Base-by-base conservation (phyloP, 306 rosid species). In the Carpinus viminea region DNA sequence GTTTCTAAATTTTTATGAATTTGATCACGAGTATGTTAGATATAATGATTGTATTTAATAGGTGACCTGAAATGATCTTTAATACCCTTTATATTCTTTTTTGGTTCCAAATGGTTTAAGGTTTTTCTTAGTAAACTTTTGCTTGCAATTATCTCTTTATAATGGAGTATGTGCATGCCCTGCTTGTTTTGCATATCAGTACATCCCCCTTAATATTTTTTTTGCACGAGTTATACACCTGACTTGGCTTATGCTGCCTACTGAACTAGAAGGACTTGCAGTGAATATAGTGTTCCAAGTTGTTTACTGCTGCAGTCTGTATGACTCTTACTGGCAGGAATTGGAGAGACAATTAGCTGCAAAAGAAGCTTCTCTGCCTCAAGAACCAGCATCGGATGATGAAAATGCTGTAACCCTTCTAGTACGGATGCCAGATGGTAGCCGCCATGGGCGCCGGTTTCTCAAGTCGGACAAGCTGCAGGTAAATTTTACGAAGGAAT, bases 391-490 rank as follows among this genome's bases (percentile, higher is more conserved):
- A 74, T 62, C 89, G 4, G 86, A 87, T 77, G 89, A 89, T 82
- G 97, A 89, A 54, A 89, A 86, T 82, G 92, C 96, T 69, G 91
- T 95, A 47, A 93, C 86, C 80, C 86, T 95, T 76, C 65, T 89
- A 74, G 97, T 95, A 83, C 89, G 88, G 78, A 93, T 95, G 99
- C 97, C 99, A 52, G 93, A 95, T 87, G 99, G 99, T 64, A 95
- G 88, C 73, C 96, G 93, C 72, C 98, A 83, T 0, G 99, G 98
- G 31, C 99, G 99, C 54, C 91, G 93, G 62, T 95, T 95, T 85
- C 91, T 90, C 79, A 93, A 85, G 85, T 86, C 98, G 26, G 87
- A 95, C 83, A 91, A 86, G 68, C 91, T 95, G 68, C 97, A 91
- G 97, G 99, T 93, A 46, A 77, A 17, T 73, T 74, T 24, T 79